Evolutionary conservation across 257 asterid species (phyloP).

Genomic region (Solanum pennellii): DNA sequence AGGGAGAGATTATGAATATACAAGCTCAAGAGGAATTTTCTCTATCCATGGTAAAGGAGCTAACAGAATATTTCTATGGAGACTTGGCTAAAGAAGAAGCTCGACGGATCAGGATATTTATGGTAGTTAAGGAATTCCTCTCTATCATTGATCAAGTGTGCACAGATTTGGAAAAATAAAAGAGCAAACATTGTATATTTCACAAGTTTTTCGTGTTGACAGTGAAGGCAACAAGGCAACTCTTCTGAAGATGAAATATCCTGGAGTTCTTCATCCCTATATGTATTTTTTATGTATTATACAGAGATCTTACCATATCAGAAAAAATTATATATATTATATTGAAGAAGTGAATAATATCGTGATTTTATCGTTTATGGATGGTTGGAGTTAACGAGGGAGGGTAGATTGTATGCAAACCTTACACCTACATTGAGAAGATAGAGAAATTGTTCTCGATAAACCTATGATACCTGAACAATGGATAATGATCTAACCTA

Average conservation of each 20-base stretch:
- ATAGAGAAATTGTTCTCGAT: background rate
- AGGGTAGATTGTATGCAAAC: background rate
- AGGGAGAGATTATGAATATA: conserved; percentile 32
- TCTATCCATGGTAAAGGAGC: conserved; percentile 59
- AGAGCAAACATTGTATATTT: conserved; percentile 29
- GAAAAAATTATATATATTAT: background rate
- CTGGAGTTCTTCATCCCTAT: background rate
- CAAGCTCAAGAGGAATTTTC: conserved; percentile 58
- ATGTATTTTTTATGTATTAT: background rate
- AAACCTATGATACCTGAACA: background rate
- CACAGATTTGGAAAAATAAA: conserved; percentile 56
- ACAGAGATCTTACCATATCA: background rate
- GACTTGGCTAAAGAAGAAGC: conserved; percentile 67
- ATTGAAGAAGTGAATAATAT: background rate
- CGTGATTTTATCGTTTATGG: background rate
- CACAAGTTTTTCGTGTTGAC: background rate
- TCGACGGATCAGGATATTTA: conserved; percentile 45
- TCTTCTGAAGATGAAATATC: background rate
- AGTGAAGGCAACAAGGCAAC: background rate
- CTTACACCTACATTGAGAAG: background rate
- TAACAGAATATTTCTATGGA: conserved; percentile 73
- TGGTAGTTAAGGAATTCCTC: conserved; percentile 65
- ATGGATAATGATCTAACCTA: background rate
- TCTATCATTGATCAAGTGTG: conserved; percentile 59
- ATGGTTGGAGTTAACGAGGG: background rate